Evolutionary conservation across 495 filamentous ascomycete genomes (phyloP).

Genomic region (Mycothermus thermophilus): DNA sequence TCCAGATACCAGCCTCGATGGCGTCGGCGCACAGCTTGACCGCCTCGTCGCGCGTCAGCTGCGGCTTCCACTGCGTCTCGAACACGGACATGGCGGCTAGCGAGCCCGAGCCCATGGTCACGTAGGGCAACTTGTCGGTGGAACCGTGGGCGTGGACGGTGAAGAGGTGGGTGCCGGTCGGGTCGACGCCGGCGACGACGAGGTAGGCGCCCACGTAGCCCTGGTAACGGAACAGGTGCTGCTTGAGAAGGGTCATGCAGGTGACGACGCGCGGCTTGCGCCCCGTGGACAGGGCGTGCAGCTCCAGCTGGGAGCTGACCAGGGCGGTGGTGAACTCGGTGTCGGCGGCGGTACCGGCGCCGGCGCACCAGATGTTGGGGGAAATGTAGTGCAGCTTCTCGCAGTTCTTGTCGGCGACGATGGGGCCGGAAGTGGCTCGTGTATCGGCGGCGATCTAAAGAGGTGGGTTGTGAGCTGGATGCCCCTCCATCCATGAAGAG

Average conservation of each 20-base stretch:
- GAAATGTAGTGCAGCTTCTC: slow-evolving; percentile 99
- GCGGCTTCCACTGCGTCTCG: slow-evolving; percentile 84
- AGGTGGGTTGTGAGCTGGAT: no score
- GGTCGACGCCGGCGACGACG: slow-evolving; percentile 93
- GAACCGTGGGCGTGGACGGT: slow-evolving; percentile 98
- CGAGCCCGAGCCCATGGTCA: slow-evolving; percentile 96
- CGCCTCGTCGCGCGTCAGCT: slow-evolving; percentile 66
- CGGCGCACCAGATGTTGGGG: slow-evolving; percentile 98
- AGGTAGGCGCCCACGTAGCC: slow-evolving; percentile 97
- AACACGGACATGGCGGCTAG: slow-evolving; percentile 97
- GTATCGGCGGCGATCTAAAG: slow-evolving; percentile 91
- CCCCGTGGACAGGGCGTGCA: slow-evolving; percentile 88
- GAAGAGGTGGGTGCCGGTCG: slow-evolving; percentile 89
- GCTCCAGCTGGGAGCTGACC: slow-evolving; percentile 95
- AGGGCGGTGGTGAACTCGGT: slow-evolving; percentile 98
- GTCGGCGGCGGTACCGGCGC: slow-evolving; percentile 94
- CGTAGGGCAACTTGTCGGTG: slow-evolving; percentile 97
- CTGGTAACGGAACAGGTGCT: slow-evolving; percentile 97
- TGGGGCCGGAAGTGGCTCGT: slow-evolving; percentile 90
- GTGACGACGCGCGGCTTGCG: slow-evolving; percentile 95
- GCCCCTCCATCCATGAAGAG: no score
- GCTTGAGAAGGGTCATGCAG: slow-evolving; percentile 99
- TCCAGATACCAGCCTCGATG: slow-evolving; percentile 96
- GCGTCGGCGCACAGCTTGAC: slow-evolving; percentile 72
- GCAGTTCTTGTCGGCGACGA: slow-evolving; percentile 99